Base-by-base conservation (phyloP, 768 basidiomycete species). In the Hemileccinum impolitum region DNA sequence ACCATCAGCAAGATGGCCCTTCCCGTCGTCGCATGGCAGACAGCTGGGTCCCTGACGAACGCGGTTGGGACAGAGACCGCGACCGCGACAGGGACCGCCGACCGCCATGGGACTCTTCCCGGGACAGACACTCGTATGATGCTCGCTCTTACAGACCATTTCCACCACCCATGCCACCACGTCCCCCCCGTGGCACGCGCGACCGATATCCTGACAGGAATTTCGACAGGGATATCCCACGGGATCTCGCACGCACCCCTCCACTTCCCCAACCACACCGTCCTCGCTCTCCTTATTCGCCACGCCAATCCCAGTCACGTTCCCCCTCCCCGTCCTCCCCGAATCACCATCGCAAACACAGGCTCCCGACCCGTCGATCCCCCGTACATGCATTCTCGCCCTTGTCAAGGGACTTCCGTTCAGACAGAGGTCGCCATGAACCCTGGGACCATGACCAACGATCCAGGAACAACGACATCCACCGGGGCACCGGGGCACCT, bases 381-480 rank as follows among this genome's bases (percentile, higher is more conserved):
- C 68, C 71, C 3, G 60, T 52, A 9, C 45, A 65, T 0, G 52
- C 49, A 41, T 75, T 73, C 53, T 77, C 72, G 13, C 76, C 78
- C 0, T 63, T 66, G 18, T 64, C 61, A 12, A 68, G 67, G 36
- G 66, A 71, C 38, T 64, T 70, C 48, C 64, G 59, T 44, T 50
- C 65, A 13, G 72, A 72, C 47, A 59, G 64, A 48, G 39, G 53
- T 38, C 65, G 70, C 39, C 70, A 73, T 37, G 52, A 72, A 68
- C 43, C 59, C 61, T 43, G 50, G 47, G 60, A 63, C 37, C 70
- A 72, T 26, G 71, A 68, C 59, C 75, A 55, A 63, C 68, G 39
- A 21, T 65, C 61, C 35, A 67, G 69, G 50, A 72, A 67, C 45
- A 46, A 28, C 46, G 60, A 46, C 44, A 57, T 37, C 1, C 60